phyloP scores from a whole-genome alignment of 1,284 basidiomycete species.

The Moniliophthora roreri region DNA sequence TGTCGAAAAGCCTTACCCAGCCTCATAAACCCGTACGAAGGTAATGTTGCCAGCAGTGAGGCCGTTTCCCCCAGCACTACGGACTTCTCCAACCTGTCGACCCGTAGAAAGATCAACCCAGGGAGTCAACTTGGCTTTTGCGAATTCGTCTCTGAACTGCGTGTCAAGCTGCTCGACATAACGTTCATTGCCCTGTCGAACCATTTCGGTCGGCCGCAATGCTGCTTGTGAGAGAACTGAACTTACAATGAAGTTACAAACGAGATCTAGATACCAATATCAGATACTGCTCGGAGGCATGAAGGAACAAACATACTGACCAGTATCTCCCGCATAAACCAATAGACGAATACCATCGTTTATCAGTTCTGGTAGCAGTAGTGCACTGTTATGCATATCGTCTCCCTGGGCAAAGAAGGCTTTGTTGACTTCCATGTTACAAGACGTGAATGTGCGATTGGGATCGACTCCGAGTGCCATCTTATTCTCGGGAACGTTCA shows the following conservation, averaged over 20 bases:
- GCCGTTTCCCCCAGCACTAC: slow-evolving; percentile 30
- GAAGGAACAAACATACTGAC: slow-evolving; percentile 25
- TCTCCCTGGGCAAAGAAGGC: slow-evolving; percentile 25
- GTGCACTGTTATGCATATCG: slow-evolving; percentile 30
- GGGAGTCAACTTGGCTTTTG: slow-evolving; percentile 23
- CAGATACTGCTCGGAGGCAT: background rate
- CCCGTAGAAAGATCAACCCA: slow-evolving; percentile 29
- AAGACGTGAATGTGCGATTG: slow-evolving; percentile 13
- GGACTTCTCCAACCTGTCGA: slow-evolving; percentile 22
- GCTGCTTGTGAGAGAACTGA: slow-evolving; percentile 18
- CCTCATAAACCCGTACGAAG: slow-evolving; percentile 23
- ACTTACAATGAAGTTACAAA: slow-evolving; percentile 75
- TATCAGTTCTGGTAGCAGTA: slow-evolving; percentile 49
- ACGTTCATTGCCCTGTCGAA: slow-evolving; percentile 63
- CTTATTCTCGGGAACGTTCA: slow-evolving; percentile 21
- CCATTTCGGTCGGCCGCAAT: slow-evolving; percentile 16
- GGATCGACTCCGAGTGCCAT: slow-evolving; percentile 25
- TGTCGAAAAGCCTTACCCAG: slow-evolving; percentile 28
- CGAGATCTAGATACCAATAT: slow-evolving; percentile 61
- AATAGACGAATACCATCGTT: slow-evolving; percentile 47
- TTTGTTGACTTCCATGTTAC: slow-evolving; percentile 1
- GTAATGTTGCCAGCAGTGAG: slow-evolving; percentile 40
- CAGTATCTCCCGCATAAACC: slow-evolving; percentile 41
- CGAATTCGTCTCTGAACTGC: slow-evolving; percentile 28
- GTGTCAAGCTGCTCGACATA: slow-evolving; percentile 63